These are phyloP conservation scores for Podospora anserina DNA, from an alignment of 495 filamentous ascomycete species.

Conservation along the genomic window DNA sequence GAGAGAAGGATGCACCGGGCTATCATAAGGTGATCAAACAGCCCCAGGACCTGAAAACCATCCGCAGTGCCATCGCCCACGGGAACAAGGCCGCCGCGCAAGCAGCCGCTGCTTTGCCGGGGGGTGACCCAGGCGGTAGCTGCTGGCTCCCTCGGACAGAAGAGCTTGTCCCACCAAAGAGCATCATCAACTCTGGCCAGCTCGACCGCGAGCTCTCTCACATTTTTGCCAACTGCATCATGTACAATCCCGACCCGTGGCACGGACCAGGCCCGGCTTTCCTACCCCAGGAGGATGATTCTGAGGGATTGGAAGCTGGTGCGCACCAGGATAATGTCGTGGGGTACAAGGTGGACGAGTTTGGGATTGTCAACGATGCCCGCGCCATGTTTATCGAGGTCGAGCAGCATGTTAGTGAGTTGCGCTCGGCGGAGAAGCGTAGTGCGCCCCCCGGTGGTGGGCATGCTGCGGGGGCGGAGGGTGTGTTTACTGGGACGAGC, in stretches of 20 bases:
- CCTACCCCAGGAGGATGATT: conserved; percentile 33
- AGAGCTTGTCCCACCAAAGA: conserved; percentile 79
- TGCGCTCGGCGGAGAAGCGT: conserved; percentile 39
- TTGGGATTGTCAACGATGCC: conserved; percentile 77
- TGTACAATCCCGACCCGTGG: conserved; percentile 82
- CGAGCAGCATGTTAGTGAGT: conserved; percentile 55
- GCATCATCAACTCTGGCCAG: conserved; percentile 90
- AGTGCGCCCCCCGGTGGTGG: conserved; percentile 14
- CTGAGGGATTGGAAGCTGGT: conserved; percentile 34
- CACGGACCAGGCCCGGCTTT: conserved; percentile 66
- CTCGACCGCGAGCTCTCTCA: conserved; percentile 93
- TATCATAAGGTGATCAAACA: conserved; percentile 83
- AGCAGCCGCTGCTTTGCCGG: conserved; percentile 52
- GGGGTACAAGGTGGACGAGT: conserved; percentile 62
- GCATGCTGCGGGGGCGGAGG: conserved; percentile 10
- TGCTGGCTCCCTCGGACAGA: conserved; percentile 63
- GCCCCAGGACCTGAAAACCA: conserved; percentile 85
- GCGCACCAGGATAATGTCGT: conserved; percentile 44
- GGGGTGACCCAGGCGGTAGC: conserved; percentile 45
- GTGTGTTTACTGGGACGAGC: conserved; percentile 26
- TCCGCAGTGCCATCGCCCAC: conserved; percentile 71
- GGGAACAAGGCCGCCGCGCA: conserved; percentile 71
- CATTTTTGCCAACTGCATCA: conserved; percentile 96
- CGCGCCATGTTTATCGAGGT: conserved; percentile 79
- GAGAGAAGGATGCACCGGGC: conserved; percentile 79